Percentiles rank a stretch among this genome's conserved stretches.
Conservation (phyloP, 1,284 basidiomycete species). For the Schizophyllum amplum region DNA sequence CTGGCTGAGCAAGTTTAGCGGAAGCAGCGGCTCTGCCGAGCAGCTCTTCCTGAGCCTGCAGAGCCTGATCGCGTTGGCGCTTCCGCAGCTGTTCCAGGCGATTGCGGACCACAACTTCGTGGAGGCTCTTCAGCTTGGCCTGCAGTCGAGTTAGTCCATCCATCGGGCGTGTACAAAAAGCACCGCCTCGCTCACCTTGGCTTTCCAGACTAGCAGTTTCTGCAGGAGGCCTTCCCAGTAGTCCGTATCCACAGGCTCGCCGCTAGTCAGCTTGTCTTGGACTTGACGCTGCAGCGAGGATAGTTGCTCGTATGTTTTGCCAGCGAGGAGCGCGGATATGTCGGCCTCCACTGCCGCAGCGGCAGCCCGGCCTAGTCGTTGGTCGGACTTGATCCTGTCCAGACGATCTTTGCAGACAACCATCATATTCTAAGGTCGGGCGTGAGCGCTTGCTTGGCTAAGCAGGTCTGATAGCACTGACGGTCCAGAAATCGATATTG, state of each 20-base stretch:
- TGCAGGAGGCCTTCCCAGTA: slow-evolving; percentile 95
- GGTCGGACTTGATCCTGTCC: slow-evolving; percentile 62
- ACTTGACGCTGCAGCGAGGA: slow-evolving; percentile 79
- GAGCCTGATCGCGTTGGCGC: slow-evolving; percentile 89
- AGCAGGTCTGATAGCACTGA: slow-evolving; percentile 27
- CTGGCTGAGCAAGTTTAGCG: slow-evolving; percentile 36
- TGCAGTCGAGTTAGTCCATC: slow-evolving; percentile 21
- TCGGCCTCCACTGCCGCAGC: slow-evolving; percentile 78
- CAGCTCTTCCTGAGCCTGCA: slow-evolving; percentile 87
- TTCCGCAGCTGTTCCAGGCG: slow-evolving; percentile 93
- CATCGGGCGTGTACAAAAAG: not conserved
- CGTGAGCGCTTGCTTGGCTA: slow-evolving; percentile 2
- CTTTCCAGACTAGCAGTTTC: slow-evolving; percentile 95
- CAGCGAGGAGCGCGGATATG: slow-evolving; percentile 64
- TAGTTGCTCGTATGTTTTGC: slow-evolving; percentile 82
- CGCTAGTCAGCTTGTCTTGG: slow-evolving; percentile 81
- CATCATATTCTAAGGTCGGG: slow-evolving; percentile 78
- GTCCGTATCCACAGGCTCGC: slow-evolving; percentile 93
- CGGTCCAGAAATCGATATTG: slow-evolving; percentile 97
- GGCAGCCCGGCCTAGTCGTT: slow-evolving; percentile 52
- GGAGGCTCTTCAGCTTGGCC: slow-evolving; percentile 87
- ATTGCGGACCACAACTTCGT: slow-evolving; percentile 94
- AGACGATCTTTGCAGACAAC: slow-evolving; percentile 91
- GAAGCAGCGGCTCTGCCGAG: slow-evolving; percentile 69
- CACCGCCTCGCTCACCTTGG: slow-evolving; percentile 58